Base-by-base conservation (phyloP, 2,329 filamentous ascomycete genomes). In the Xylariaceae sp. region DNA sequence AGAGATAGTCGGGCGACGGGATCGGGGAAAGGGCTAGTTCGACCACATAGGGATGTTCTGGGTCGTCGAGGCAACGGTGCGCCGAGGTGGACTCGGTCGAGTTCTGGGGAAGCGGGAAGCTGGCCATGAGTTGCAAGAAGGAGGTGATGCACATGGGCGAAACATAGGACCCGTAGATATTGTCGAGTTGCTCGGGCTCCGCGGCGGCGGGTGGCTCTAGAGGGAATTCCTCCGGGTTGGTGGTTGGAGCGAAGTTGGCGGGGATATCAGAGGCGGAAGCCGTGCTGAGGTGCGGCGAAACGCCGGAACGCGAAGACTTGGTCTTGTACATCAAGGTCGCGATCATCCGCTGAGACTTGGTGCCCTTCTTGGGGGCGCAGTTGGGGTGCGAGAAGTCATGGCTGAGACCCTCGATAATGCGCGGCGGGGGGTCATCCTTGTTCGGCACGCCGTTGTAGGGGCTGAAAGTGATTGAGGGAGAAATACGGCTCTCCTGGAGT, bases 261-360 rank as follows among this genome's bases (percentile, higher is more conserved):
- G 74, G 70, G 47, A 73, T 63, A 45, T 66, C 60, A 34, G 61
- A 54, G 49, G 67, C 56, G 40, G 63, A 59, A 21, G 67, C 47
- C 29, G 67, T 46, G 33, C 57, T 53, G 41, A 62, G 56, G 13
- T 59, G 50, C 27, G 65, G 61, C 16, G 63, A 59, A 23, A 15
- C 55, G 34, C 55, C 47, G 35, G 56, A 45, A 34, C 43, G 46
- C 30, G 47, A 23, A 16, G 55, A 48, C 43, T 59, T 57, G 11
- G 62, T 64, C 59, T 76, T 78, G 67, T 83, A 83, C 57, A 82
- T 74, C 33, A 83, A 63, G 1, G 79, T 83, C 6, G 76, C 79
- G 21, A 83, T 65, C 34, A 83, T 64, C 35, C 72, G 67, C 47
- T 74, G 67, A 14, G 69, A 66, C 38, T 57, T 56, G 13, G 62